Base-by-base conservation (phyloP, 176 grass and related monocot genomes). In the Juncus effusus region DNA sequence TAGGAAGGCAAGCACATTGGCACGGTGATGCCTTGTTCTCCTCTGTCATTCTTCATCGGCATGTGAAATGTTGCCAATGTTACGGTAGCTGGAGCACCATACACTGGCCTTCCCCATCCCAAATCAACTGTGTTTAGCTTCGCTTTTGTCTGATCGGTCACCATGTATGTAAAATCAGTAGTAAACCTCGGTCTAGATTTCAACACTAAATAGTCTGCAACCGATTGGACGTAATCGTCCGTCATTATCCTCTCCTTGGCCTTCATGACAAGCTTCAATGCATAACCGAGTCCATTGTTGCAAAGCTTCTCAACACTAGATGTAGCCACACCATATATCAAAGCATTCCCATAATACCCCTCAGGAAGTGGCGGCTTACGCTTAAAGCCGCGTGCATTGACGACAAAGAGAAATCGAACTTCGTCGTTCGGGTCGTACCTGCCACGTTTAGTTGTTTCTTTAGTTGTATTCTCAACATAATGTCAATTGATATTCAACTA, bases 341-440 rank as follows among this genome's bases (percentile, higher is more conserved):
- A 54, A 19, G 84, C 84, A 65, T 86, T 86, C 41, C 84, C 79
- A 72, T 87, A 87, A 79, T 74, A 83, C 0, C 79, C 84, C 0
- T 11, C 10, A 4, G 79, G 84, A 0, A 87, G 64, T 14, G 0
- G 39, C 39, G 78, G 58, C 2, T 47, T 52, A 0, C 10, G 44
- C 44, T 47, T 13, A 9, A 77, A 9, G 3, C 13, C 42, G 38
- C 79, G 13, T 51, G 73, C 42, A 16, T 61, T 67, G 4, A 36
- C 64, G n/a, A 79, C 28, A 66, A 72, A 5, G 14, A 41, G 59
- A 3, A 62, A 14, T 3, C 60, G 45, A 7, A 9, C 44, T 1
- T 67, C 38, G 4, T 83, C 64, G 6, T 10, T 36, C 1, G n/a
- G 10, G 0, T 54, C 16, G 39, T 66, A 1, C 3, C 39, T 51